A percentile compares a stretch with the other conserved stretches of the same genome.
Conservation (phyloP, 2,329 filamentous ascomycete genomes). For the Neophaeococcomyces mojaviensis region DNA sequence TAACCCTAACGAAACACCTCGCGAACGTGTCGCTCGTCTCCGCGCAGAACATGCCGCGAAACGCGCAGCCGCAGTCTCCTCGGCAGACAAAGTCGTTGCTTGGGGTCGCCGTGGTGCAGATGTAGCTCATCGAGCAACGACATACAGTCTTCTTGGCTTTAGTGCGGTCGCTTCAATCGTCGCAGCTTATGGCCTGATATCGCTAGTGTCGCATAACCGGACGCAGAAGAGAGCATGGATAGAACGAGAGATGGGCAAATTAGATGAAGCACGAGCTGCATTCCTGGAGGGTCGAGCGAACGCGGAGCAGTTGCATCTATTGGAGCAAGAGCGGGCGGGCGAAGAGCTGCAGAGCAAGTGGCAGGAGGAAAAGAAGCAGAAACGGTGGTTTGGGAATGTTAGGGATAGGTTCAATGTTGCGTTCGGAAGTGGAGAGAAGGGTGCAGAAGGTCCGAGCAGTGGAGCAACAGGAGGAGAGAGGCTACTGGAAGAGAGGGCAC, state of each 20-base stretch:
- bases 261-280: slow-evolving; percentile 38
- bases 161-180: slow-evolving; percentile 53
- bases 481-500: slow-evolving; percentile 10
- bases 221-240: slow-evolving; percentile 57
- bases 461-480: slow-evolving; percentile 4
- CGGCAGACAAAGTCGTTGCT: slow-evolving; percentile 48
- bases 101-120: slow-evolving; percentile 52
- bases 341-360: slow-evolving; percentile 37
- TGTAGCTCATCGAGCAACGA: slow-evolving; percentile 52
- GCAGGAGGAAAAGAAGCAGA: slow-evolving; percentile 33
- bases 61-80: slow-evolving; percentile 50
- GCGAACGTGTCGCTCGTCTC: slow-evolving; percentile 61
- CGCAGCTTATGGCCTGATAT: slow-evolving; percentile 56
- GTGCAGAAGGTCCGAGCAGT: slow-evolving; percentile 10
- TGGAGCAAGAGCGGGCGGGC: slow-evolving; percentile 38
- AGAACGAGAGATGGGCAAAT: slow-evolving; percentile 38
- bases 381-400: slow-evolving; percentile 22
- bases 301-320: slow-evolving; percentile 35
- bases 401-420: slow-evolving; percentile 15
- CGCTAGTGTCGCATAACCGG: slow-evolving; percentile 62
- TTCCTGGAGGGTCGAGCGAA: slow-evolving; percentile 34
- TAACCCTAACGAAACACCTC: slow-evolving; percentile 50
- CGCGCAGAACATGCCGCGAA: slow-evolving; percentile 60
- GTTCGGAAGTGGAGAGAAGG: slow-evolving; percentile 16
- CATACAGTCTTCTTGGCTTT: slow-evolving; percentile 53